These are phyloP conservation scores for Trifolium subterraneum DNA, from an alignment of 306 rosid genomes.

Conservation along the genomic window DNA sequence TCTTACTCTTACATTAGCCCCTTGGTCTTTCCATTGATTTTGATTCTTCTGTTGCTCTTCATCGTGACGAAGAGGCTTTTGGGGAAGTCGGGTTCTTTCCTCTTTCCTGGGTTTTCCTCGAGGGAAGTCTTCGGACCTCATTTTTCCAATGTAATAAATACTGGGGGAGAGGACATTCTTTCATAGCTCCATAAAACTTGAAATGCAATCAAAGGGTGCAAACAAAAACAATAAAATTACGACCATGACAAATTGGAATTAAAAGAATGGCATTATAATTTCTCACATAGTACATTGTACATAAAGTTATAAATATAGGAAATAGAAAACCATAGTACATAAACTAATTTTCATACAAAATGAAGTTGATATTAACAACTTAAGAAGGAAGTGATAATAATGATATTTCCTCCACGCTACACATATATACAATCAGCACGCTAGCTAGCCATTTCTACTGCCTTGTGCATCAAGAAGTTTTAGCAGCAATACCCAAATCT, in stretches of 20 bases:
- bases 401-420: background rate
- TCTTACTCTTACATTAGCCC: background rate
- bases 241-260: background rate
- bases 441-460: background rate
- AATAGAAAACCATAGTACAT: background rate
- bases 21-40: background rate
- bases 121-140: background rate
- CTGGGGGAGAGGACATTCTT: background rate
- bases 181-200: background rate
- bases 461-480: slow-evolving; percentile 32
- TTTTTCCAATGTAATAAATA: background rate
- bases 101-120: background rate
- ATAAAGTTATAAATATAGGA: background rate
- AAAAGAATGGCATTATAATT: background rate
- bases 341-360: background rate
- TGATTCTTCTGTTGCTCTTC: background rate
- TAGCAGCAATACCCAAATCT: slow-evolving; percentile 43
- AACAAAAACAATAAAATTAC: background rate
- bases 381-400: background rate
- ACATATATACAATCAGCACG: slow-evolving; percentile 5
- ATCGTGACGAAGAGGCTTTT: too few relatives aligned
- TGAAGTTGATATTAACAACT: background rate
- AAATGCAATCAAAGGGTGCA: background rate
- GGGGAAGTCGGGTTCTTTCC: background rate
- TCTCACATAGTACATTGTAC: too few relatives aligned